phyloP scores from a whole-genome alignment of 495 filamentous ascomycete genomes.

The Penicillium chermesinum region DNA sequence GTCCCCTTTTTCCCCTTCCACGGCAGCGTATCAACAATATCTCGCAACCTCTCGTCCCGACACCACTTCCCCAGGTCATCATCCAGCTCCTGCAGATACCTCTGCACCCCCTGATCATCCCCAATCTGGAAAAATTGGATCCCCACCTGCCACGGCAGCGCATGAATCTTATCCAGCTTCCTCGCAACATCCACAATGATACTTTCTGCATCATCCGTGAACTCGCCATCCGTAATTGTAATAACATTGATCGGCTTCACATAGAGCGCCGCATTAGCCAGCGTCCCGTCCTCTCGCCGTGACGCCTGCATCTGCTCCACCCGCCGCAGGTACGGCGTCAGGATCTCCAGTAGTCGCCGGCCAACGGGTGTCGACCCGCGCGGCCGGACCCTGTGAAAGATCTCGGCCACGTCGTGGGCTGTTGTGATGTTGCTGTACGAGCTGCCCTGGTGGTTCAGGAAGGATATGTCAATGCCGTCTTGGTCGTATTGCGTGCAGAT shows the following conservation, averaged over 20 bases:
- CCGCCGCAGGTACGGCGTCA: conserved; percentile 61
- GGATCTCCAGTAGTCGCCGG: conserved; percentile 62
- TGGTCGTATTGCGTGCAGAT: conserved; percentile 78
- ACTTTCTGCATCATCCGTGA: conserved; percentile 74
- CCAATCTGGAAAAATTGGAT: conserved; percentile 98
- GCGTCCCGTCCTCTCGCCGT: conserved; percentile 31
- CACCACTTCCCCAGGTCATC: conserved; percentile 58
- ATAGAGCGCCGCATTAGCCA: not conserved
- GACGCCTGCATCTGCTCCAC: conserved; percentile 36
- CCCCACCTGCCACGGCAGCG: conserved; percentile 80
- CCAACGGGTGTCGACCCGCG: conserved; percentile 71
- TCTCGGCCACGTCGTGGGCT: conserved; percentile 48
- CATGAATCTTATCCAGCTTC: conserved; percentile 58
- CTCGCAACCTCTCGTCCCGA: conserved; percentile 53
- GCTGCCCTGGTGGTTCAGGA: conserved; percentile 63
- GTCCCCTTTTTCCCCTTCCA: conserved; percentile 48
- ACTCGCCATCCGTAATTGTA: conserved; percentile 84
- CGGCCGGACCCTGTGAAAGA: conserved; percentile 65
- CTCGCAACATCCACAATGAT: conserved; percentile 63
- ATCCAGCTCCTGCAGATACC: conserved; percentile 69
- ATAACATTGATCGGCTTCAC: conserved; percentile 91
- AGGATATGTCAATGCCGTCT: conserved; percentile 93
- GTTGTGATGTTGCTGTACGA: conserved; percentile 56
- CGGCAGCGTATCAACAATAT: conserved; percentile 93
- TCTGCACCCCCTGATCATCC: conserved; percentile 57